Evolutionary conservation across 768 basidiomycete genomes (phyloP).

Genomic region (Lentinula raphanica): DNA sequence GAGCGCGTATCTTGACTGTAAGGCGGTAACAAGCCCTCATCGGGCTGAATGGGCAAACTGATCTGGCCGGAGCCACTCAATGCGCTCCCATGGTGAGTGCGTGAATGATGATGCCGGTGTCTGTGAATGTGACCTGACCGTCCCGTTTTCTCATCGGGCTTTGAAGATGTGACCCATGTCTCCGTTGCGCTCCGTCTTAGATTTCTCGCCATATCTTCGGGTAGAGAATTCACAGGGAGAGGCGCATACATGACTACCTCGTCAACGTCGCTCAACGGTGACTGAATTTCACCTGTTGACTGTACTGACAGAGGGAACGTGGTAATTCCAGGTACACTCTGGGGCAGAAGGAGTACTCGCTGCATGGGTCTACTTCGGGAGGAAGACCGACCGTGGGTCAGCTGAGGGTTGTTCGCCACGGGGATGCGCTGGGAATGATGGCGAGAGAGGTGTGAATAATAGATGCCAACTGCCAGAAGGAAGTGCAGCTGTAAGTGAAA

Average conservation of each 20-base stretch:
- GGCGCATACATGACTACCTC: constrained; percentile 63
- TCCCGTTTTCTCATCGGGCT: constrained; percentile 19
- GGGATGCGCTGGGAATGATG: constrained; percentile 19
- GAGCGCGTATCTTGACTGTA: background rate
- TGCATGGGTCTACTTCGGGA: constrained; percentile 30
- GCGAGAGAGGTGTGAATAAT: constrained; percentile 53
- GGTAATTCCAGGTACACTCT: constrained; percentile 17
- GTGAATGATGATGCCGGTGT: constrained; percentile 24
- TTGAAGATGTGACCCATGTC: constrained; percentile 50
- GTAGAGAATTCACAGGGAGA: constrained; percentile 51
- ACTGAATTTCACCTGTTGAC: constrained; percentile 6
- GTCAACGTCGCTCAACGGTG: constrained; percentile 13
- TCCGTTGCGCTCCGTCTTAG: constrained; percentile 54
- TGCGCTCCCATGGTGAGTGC: constrained; percentile 17
- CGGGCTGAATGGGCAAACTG: constrained; percentile 37
- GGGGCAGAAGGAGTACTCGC: constrained; percentile 62
- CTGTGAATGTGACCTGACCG: constrained; percentile 21
- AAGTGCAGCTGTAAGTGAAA: constrained; percentile 56
- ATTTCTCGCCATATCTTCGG: constrained; percentile 44
- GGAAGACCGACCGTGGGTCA: constrained; percentile 12
- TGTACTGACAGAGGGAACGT: constrained; percentile 10
- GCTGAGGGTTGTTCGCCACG: constrained; percentile 11
- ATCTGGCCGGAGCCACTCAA: constrained; percentile 30
- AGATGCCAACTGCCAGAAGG: constrained; percentile 64
- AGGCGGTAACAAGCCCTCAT: constrained; percentile 40